Evolutionary conservation across 2,329 filamentous ascomycete genomes (phyloP), one percentile per base, ranked within the genome.

Genomic region (Pseudopyrenochaeta lycopersici): DNA sequence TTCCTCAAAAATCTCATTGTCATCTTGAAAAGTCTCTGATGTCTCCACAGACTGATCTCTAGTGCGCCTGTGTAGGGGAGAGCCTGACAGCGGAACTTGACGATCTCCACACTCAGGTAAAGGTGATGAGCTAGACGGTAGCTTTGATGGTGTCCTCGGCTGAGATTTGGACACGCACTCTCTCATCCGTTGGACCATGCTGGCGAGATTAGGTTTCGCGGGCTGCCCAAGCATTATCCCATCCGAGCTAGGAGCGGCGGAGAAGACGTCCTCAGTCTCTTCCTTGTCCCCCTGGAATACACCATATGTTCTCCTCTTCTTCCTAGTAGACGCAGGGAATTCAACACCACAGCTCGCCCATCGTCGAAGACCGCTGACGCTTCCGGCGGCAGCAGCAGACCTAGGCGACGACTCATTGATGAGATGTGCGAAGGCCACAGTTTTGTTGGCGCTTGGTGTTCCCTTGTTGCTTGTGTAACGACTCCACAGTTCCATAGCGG

Each of bases 341-440:
- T 82, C 79, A 9, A 79, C 73, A 10, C 80, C 80, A 49, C 80
- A 82, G 62, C 81, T 83, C 21, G 78, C 78, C 80, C 80, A 83
- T 56, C 81, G 68, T 43, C 80, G 71, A 42, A 82, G 67, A 2
- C 79, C 80, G 52, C 72, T 74, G 17, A 80, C 77, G 54, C 76
- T 79, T 51, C 80, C 81, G 10, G 76, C 76, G 23, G 76, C 78
- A 11, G 77, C 68, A 20, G 72, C 68, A 4, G 79, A 79, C 17
- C 76, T 74, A 18, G 81, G 80, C 0, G 81, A 82, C 1, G 77
- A 76, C 41, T 80, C 77, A 51, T 77, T 76, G 46, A 79, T 77
- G 17, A 81, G 68, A 54, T 78, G 77, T 27, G 75, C 76, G 44
- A 81, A 74, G 1, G 78, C 73, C 5, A 78, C 70, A 21, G 69